phyloP scores from a whole-genome alignment of 345 rosid species.

The Rubroshorea leprosula region DNA sequence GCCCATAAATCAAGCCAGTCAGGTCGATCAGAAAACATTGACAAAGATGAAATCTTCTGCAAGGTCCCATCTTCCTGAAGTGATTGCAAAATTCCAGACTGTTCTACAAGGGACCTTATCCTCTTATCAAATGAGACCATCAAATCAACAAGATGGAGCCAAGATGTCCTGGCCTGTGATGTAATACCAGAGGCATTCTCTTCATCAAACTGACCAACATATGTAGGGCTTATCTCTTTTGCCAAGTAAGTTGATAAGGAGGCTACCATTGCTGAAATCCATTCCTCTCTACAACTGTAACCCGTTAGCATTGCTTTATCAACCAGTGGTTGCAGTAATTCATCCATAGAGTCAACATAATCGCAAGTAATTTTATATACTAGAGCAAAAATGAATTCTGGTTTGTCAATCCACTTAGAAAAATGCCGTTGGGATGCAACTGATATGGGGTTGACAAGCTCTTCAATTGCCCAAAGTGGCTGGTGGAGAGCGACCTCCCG shows the following conservation, averaged over 20 bases:
- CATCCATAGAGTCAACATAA: conserved; percentile 86
- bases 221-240: conserved; percentile 64
- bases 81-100: conserved; percentile 69
- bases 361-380: conserved; percentile 79
- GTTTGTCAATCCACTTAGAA: conserved; percentile 70
- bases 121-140: conserved; percentile 83
- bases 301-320: conserved; percentile 84
- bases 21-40: conserved; percentile 81
- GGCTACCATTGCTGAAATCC: conserved; percentile 93
- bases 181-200: conserved; percentile 31
- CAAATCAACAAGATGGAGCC: conserved; percentile 87
- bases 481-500: conserved; percentile 60
- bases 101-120: conserved; percentile 64
- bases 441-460: conserved; percentile 81
- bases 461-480: conserved; percentile 97
- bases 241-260: conserved; percentile 65
- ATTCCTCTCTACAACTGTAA: conserved; percentile 94
- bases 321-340: conserved; percentile 85
- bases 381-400: conserved; percentile 85
- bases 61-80: conserved; percentile 64
- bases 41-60: conserved; percentile 65
- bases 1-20: conserved; percentile 97
- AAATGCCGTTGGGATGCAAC: conserved; percentile 73
- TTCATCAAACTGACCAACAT: conserved; percentile 56
- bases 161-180: conserved; percentile 59